These are phyloP conservation scores for Fusarium lateritium DNA, from an alignment of 2,329 filamentous ascomycete species.

Conservation along the genomic window DNA sequence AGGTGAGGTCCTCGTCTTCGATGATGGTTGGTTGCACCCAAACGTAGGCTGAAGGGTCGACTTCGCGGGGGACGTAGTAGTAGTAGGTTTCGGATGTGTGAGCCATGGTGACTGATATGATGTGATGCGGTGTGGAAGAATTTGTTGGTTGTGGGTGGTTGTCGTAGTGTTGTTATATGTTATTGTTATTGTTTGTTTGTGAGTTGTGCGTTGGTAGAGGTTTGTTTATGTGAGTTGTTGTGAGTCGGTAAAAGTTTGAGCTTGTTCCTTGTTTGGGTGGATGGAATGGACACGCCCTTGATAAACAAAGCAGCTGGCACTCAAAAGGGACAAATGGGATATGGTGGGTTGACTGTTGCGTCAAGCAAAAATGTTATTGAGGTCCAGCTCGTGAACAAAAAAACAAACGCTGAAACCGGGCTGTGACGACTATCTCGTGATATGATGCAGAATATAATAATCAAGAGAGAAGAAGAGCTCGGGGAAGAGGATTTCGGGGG, in stretches of 20 bases:
- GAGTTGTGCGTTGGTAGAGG: slow-evolving; percentile 13
- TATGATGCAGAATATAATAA: slow-evolving; percentile 4
- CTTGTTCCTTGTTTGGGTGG: slow-evolving; percentile 36
- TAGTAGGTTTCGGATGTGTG: slow-evolving; percentile 51
- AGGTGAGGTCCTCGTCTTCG: slow-evolving; percentile 73
- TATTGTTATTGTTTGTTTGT: slow-evolving; percentile 20
- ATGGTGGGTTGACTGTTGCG: slow-evolving; percentile 31
- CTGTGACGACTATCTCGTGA: slow-evolving; percentile 11
- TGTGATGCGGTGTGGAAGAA: neutral
- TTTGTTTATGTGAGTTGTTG: slow-evolving; percentile 15
- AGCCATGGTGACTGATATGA: slow-evolving; percentile 37
- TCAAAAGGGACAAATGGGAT: slow-evolving; percentile 11
- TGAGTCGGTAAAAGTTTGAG: slow-evolving; percentile 10
- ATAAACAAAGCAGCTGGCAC: slow-evolving; percentile 39
- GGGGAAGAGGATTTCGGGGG: slow-evolving; percentile 37
- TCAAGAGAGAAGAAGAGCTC: slow-evolving; percentile 19
- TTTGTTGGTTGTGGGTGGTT: slow-evolving; percentile 13
- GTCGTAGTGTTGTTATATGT: slow-evolving; percentile 21
- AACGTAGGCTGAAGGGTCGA: slow-evolving; percentile 53
- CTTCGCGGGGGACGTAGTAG: slow-evolving; percentile 54
- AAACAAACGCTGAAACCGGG: slow-evolving; percentile 16
- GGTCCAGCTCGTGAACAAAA: slow-evolving; percentile 36
- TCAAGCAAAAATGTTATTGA: slow-evolving; percentile 43
- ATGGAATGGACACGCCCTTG: slow-evolving; percentile 37
- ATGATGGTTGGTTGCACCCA: slow-evolving; percentile 71